Evolutionary conservation across 176 grass and related monocot species (phyloP), one percentile per base, ranked within the genome.

Genomic region (Carex pumila): DNA sequence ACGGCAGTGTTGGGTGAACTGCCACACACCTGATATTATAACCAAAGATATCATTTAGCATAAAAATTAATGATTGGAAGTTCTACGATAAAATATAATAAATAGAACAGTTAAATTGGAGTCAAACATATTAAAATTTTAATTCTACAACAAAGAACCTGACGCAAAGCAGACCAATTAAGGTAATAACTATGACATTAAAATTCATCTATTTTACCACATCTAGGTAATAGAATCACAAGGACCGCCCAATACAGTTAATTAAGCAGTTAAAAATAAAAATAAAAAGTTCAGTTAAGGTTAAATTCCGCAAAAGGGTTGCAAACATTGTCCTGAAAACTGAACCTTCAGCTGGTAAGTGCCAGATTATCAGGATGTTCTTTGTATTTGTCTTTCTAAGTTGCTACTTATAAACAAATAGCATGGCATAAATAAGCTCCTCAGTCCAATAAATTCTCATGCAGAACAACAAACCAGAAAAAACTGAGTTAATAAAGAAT

Each of bases 1-100:
- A 99, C 81, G 93, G 91, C 72, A 99, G 93, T 63, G 91, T 99
- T 73, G 96, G 96, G 87, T 99, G 96, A 65, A 99, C 96, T 36
- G 93, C 96, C 47, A 99, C 93, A 92, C 91, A 99, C 86, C 96
- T 93, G 32, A 99, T 66, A 83, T 68, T 47, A 83, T 12, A 25
- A 83, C 36, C 12, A 53, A 36, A 18, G 52, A 32, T 56, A 78
- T 78, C 50, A 55, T 78, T 75, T 57, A 57, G 52, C 52, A 32
- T 56, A 78, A 17, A 56, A 6, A 55, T 78, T 29, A 78, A 56
- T 32, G 13, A 17, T 53, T 14, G 2, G 39, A 7, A 15, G 31
- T 47, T 71, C 17, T 21, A 71, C 17, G 3, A 36, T 57, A 3
- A 78, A 57, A 34, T 78, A 57, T 17, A 78, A 78, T 56, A 55